Percentiles rank a stretch among this genome's conserved stretches.
These are phyloP conservation scores for Protea cynaroides DNA, from an alignment of 164 flowering plant genomes.

Conservation along the genomic window DNA sequence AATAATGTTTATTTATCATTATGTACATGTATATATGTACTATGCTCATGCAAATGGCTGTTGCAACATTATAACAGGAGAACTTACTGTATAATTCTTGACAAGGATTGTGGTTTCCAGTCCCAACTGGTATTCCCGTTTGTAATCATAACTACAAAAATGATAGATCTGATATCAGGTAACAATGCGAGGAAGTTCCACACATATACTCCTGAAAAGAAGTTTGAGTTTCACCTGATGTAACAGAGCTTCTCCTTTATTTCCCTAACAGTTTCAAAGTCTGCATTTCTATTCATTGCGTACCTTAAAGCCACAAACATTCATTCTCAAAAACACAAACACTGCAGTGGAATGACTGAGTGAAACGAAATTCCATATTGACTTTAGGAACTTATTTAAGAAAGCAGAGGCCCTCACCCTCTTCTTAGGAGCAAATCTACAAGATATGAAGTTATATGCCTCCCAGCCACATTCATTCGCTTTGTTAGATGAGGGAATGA, in stretches of 20 bases:
- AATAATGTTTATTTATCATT: too few relatives aligned
- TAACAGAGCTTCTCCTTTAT: slow-evolving; percentile 98
- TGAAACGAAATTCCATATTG: not conserved
- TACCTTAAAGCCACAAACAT: slow-evolving; percentile 53
- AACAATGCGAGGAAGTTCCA: slow-evolving; percentile 1
- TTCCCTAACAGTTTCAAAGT: slow-evolving; percentile 92
- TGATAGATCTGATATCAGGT: not conserved
- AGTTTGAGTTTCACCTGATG: slow-evolving; percentile 48
- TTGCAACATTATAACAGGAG: not conserved
- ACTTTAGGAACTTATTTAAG: not conserved
- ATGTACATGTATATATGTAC: not conserved
- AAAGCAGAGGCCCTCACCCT: slow-evolving; percentile 56
- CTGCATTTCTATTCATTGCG: slow-evolving; percentile 84
- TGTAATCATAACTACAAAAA: slow-evolving; percentile 83
- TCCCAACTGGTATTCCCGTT: slow-evolving; percentile 92
- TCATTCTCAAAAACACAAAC: not conserved
- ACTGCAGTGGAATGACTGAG: not conserved
- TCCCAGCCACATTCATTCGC: slow-evolving; percentile 97
- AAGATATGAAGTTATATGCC: slow-evolving; percentile 97
- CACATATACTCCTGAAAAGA: slow-evolving; percentile 2
- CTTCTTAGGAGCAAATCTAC: slow-evolving; percentile 89
- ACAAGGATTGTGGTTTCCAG: slow-evolving; percentile 97
- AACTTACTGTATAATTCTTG: slow-evolving; percentile 92
- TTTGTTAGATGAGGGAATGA: slow-evolving; percentile 98
- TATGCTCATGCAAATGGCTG: not conserved